Percentiles rank a stretch among this genome's conserved stretches.
Conservation (phyloP, 192 early-diverging fungal species). For the Neocallimastix lanati region DNA sequence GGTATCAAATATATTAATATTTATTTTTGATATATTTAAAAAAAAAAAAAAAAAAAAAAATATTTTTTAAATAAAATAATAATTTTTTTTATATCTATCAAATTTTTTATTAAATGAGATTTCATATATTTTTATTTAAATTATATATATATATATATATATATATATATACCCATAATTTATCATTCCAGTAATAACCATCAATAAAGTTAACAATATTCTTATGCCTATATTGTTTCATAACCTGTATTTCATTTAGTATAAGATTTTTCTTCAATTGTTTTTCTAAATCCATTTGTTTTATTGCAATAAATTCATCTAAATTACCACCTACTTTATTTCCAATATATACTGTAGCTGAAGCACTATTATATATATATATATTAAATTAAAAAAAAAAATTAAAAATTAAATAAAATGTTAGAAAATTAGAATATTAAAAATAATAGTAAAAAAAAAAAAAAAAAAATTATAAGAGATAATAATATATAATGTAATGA, state of each 20-base stretch:
- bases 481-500: not conserved
- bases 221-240: conserved; percentile 13
- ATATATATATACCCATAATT: conserved; percentile 20
- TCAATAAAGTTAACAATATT: conserved; percentile 29
- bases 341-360: not conserved
- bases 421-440: too few species aligned
- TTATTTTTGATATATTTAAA: too few species aligned
- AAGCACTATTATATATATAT: too few species aligned
- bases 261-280: conserved; percentile 8
- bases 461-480: not conserved
- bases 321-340: not conserved
- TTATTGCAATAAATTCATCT: conserved; percentile 17
- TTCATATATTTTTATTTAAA: too few species aligned
- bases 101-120: too few species aligned
- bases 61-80: too few species aligned
- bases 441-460: too few species aligned
- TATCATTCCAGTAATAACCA: conserved; percentile 7
- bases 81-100: too few species aligned
- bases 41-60: too few species aligned
- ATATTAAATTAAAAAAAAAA: conserved; percentile 16
- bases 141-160: too few species aligned
- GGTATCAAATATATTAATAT: too few species aligned
- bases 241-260: conserved; percentile 20
- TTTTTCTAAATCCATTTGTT: conserved; percentile 12
- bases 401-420: not conserved